Percentiles rank a stretch among this genome's conserved stretches.
Evolutionary conservation across 306 rosid species (phyloP).

Genomic region (Cucurbita maxima): DNA sequence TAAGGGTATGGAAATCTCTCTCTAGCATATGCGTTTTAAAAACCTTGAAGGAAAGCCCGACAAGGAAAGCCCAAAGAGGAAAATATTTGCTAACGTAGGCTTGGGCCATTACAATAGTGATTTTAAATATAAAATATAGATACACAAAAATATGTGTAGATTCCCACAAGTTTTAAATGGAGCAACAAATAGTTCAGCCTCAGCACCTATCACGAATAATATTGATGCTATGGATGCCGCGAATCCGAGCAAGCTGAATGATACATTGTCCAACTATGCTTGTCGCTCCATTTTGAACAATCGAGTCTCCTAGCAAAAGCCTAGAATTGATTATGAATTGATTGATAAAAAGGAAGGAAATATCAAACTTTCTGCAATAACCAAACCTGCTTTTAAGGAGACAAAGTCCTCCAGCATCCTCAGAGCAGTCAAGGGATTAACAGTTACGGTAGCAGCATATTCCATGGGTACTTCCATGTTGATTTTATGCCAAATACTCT

Average conservation of each 20-base stretch:
- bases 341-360: neutral
- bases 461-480: constrained; percentile 57
- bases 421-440: constrained; percentile 82
- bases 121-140: neutral
- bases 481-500: constrained; percentile 63
- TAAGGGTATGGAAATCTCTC: too few species aligned
- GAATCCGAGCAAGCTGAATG: constrained; percentile 70
- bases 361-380: neutral
- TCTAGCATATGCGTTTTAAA: too few species aligned
- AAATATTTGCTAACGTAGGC: too few species aligned
- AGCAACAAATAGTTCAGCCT: neutral
- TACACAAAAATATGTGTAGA: neutral
- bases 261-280: constrained; percentile 95
- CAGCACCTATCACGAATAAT: constrained; percentile 75
- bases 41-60: too few species aligned
- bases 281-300: constrained; percentile 95
- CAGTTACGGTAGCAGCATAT: constrained; percentile 77
- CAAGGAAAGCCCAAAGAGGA: too few species aligned
- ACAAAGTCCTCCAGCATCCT: constrained; percentile 72
- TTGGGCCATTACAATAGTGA: neutral
- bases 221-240: constrained; percentile 58
- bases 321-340: constrained; percentile 6
- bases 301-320: constrained; percentile 47
- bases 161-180: neutral
- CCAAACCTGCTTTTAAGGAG: constrained; percentile 51